Base-by-base conservation (phyloP, 2,329 filamentous ascomycete species). In the Neonectria neomacrospora region DNA sequence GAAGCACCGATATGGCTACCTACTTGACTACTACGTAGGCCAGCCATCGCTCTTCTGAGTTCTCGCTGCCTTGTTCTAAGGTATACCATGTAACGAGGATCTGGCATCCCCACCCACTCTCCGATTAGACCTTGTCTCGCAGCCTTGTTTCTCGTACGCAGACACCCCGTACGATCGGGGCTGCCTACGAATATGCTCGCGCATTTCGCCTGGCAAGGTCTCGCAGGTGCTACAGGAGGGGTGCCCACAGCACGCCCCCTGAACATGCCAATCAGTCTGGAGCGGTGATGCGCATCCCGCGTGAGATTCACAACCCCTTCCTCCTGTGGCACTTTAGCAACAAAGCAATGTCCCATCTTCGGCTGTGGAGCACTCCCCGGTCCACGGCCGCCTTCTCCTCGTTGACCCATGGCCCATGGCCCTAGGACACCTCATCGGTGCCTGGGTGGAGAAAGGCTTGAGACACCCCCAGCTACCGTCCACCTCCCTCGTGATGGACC, bases 231-330 rank as follows among this genome's bases (percentile, higher is more conserved):
- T 55, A 60, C 51, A 53, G 48, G 22, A 52, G 71, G 71, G 70
- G 70, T 72, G 63, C n/a, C 9, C 39, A 9, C 55, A 72, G 56
- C 26, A 30, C 16, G n/a, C 51, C 11, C 42, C 54, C 45, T 26
- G 55, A 62, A 61, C 66, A 73, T 74, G 69, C 69, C 64, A 74
- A 72, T 71, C 57, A 67, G 65, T 61, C 50, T 63, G 54, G 64
- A 63, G 63, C 54, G 65, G 65, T 71, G 71, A 71, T 73, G 69
- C 67, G 58, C 67, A 72, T 73, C 67, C 69, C 71, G 69, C 68
- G 60, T 67, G 65, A 71, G 67, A 68, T 73, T 73, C 59, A 65
- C 69, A 69, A 69, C 71, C 64, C 71, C 62, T 73, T 69, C 67
- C 54, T 69, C 65, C 44, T 58, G 66, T 67, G 67, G 69, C 63